Evolutionary conservation across 2,329 filamentous ascomycete genomes (phyloP).

Genomic region (Cladosporium sp.): DNA sequence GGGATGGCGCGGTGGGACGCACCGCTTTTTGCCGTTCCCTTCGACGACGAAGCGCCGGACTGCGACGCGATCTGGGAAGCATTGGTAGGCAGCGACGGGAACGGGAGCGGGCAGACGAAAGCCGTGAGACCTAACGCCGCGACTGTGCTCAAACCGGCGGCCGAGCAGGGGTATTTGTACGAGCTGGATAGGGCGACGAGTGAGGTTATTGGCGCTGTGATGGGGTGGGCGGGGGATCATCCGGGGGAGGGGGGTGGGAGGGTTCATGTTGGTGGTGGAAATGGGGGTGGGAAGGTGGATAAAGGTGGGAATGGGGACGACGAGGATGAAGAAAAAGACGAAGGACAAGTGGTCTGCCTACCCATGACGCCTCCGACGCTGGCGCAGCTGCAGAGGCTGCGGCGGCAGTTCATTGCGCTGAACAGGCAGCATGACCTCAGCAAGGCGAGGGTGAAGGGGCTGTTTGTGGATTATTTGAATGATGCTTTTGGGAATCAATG

Average conservation of each 20-base stretch:
- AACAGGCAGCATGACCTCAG: conserved; percentile 60
- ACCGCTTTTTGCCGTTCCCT: conserved; percentile 73
- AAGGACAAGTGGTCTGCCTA: conserved; percentile 50
- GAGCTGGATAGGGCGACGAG: conserved; percentile 75
- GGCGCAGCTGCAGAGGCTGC: conserved; percentile 71
- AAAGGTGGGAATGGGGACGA: not conserved
- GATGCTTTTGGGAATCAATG: conserved; percentile 33
- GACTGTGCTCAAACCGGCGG: conserved; percentile 64
- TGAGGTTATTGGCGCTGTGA: conserved; percentile 65
- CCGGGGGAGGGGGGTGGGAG: conserved; percentile 56
- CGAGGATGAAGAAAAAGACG: conserved; percentile 51
- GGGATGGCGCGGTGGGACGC: conserved; percentile 82
- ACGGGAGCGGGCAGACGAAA: conserved; percentile 51
- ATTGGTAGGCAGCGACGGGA: conserved; percentile 53
- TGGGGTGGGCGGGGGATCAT: conserved; percentile 65
- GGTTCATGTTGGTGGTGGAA: too few relatives aligned
- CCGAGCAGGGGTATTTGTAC: conserved; percentile 69
- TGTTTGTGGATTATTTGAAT: conserved; percentile 42
- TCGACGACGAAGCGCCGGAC: conserved; percentile 67
- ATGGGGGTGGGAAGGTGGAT: conserved; percentile 51
- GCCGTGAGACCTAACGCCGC: conserved; percentile 69
- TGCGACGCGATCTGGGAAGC: conserved; percentile 72
- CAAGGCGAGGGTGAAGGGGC: conserved; percentile 33
- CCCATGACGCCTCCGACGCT: conserved; percentile 63
- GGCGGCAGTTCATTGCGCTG: conserved; percentile 72